Base-by-base conservation (phyloP, 2,329 filamentous ascomycete species). In the Verticillium alfalfae region DNA sequence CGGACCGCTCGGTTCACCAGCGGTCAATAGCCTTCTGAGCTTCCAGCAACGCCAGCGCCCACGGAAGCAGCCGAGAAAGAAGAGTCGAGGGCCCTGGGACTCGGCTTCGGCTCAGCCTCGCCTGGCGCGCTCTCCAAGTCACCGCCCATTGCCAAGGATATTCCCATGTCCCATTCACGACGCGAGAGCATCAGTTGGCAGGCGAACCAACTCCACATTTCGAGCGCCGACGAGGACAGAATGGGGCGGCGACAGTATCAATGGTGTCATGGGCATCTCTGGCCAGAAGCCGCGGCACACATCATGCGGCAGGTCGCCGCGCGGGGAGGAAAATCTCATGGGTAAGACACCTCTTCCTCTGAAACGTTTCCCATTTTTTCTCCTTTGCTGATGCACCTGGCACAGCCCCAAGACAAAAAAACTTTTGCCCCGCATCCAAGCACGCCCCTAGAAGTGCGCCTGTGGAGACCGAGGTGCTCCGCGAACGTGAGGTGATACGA, bases 341-440 rank as follows among this genome's bases (percentile, higher is more conserved):
- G 71, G 92, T 95, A 81, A 73, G 88, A 78, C 34, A 45, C 6
- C 6, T 61, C 57, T 34, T 31, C 5, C 52, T 49, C 16, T 18
- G 6, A 15, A 15, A 9, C 52, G 16, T 41, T 34, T 45, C 34
- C 1, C 54, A 22, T 16, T 56, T 2, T 22, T 18, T n/a, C 3
- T n/a, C n/a, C 22, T 2, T 16, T 15, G 5, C 26, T 34, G 18
- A 56, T 15, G 13, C 12, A 58, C 52, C 7, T n/a, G n/a, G 13
- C 39, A 39, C 67, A 96, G 91, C 95, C 95, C 96, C 13, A 99
- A 98, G 80, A 95, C 94, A 0, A 96, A 97, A 77, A 93, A 90
- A n/a, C n/a, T 0, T 99, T 99, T 74, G 93, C 93, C 93, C 5
- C 89, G 95, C 12, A 97, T 99, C 67, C 67, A 88, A 91, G 64